Percentiles rank a stretch among this genome's conserved stretches.
Conservation (phyloP, 2,329 filamentous ascomycete genomes). For the Venturia effusa region DNA sequence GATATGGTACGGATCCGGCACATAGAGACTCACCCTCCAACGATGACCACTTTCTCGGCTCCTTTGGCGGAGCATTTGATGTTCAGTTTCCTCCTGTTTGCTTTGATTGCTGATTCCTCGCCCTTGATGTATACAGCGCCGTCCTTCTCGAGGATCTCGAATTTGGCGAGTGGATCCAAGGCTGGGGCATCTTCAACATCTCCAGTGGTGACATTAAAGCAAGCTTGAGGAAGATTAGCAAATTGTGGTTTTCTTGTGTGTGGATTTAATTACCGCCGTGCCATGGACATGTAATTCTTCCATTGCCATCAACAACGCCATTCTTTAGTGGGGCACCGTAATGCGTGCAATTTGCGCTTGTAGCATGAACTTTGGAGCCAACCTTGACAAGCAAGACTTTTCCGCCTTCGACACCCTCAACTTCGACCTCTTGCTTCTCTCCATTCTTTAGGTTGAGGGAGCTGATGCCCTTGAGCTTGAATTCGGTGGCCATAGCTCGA, state of each 20-base stretch:
- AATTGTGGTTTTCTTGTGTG: neutral
- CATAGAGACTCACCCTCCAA: slow-evolving; percentile 53
- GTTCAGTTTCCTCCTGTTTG: slow-evolving; percentile 61
- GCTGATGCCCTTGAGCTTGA: slow-evolving; percentile 61
- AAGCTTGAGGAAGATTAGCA: slow-evolving; percentile 46
- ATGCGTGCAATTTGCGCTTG: slow-evolving; percentile 77
- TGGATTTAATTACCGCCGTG: slow-evolving; percentile 58
- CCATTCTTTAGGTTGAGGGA: slow-evolving; percentile 66
- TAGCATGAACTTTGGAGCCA: slow-evolving; percentile 63
- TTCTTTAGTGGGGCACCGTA: slow-evolving; percentile 85
- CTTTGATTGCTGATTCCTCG: slow-evolving; percentile 68
- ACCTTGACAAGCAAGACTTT: slow-evolving; percentile 82
- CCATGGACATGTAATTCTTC: slow-evolving; percentile 87
- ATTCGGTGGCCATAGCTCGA: slow-evolving; percentile 27
- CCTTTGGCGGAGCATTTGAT: slow-evolving; percentile 55
- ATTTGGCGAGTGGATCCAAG: slow-evolving; percentile 73
- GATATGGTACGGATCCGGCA: neutral
- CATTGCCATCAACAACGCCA: slow-evolving; percentile 71
- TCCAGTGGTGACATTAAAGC: slow-evolving; percentile 80
- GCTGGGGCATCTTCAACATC: slow-evolving; percentile 94
- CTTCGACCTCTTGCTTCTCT: slow-evolving; percentile 79
- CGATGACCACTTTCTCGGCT: slow-evolving; percentile 62
- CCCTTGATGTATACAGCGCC: slow-evolving; percentile 77
- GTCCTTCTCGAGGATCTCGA: slow-evolving; percentile 69
- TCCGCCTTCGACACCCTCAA: slow-evolving; percentile 76